These are phyloP conservation scores for Bocquillonia castaneifolia DNA, from an alignment of 441 rosid genomes.

Conservation along the genomic window DNA sequence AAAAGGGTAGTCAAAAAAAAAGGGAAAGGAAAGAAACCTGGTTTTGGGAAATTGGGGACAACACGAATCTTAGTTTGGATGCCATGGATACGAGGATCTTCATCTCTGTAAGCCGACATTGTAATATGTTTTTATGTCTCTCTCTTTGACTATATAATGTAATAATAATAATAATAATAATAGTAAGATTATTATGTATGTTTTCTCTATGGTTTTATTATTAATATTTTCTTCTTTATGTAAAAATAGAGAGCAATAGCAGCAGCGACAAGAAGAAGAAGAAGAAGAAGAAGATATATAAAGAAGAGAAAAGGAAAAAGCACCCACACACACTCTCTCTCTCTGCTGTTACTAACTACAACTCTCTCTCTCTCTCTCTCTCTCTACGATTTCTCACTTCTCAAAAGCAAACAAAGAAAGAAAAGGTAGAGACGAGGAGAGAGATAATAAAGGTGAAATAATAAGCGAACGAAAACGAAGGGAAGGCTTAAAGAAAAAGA, in stretches of 20 bases:
- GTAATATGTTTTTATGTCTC: constrained; percentile 18
- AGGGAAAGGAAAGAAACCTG: constrained; percentile 42
- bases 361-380: too few species aligned
- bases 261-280: background rate
- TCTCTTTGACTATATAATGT: background rate
- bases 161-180: too few species aligned
- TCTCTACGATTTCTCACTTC: too few species aligned
- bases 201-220: too few species aligned
- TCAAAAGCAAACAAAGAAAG: too few species aligned
- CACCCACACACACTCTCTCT: background rate
- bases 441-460: too few species aligned
- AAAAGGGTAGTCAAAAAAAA: background rate
- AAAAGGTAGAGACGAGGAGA: background rate
- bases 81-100: constrained; percentile 79
- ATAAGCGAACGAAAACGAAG: too few species aligned
- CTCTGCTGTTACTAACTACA: too few species aligned
- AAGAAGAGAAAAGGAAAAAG: background rate
- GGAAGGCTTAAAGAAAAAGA: too few species aligned
- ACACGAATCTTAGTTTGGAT: constrained; percentile 91
- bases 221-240: background rate
- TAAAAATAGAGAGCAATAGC: background rate
- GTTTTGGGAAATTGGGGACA: constrained; percentile 88
- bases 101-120: constrained; percentile 72
- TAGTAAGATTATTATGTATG: too few species aligned
- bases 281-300: background rate